Base-by-base conservation (phyloP, 257 asterid genomes). In the Osmanthus fragrans region DNA sequence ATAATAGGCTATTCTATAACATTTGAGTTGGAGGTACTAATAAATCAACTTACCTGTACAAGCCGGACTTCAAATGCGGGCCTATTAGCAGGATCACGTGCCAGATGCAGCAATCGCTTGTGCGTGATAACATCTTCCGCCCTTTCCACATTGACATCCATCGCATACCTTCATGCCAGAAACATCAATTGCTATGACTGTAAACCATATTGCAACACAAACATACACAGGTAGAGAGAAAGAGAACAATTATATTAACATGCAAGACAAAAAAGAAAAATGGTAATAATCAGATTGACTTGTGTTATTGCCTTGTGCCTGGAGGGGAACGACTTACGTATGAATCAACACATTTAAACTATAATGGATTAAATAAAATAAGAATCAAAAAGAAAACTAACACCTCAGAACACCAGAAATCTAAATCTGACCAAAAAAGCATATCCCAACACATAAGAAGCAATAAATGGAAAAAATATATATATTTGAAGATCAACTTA, bases 21-120 rank as follows among this genome's bases (percentile, higher is more conserved):
- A 16, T 16, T 4, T 49, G 9, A 51, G 54, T 36, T 1, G 74
- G 12, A 34, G 18, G 72, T 23, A 4, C 36, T 21, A 19, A 42
- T 70, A 70, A 3, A 76, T 82, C 37, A 73, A 79, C 42, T 82
- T 74, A 92, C 99, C 97, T 94, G 99, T 68, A 95, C 99, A 71
- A 93, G 91, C 51, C 98, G 96, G 77, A 95, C 98, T 82, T 93
- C 99, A 56, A 95, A 87, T 47, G 86, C 99, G n/a, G 98, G 99
- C 80, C 97, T 87, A 84, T 91, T 90, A 60, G 89, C 92, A 37
- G 98, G 97, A 91, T 93, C 99, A 47, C 82, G 84, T 4, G 99
- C 99, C 75, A 93, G 92, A 47, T 90, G 90, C 88, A 95, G 85
- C 85, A 95, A 83, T n/a, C 93, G 82, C 87, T 84, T 93, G 90